A percentile compares a stretch with the other conserved stretches of the same genome.
These are phyloP conservation scores for Fomitopsis serialis DNA, from an alignment of 768 basidiomycete genomes.

Conservation along the genomic window DNA sequence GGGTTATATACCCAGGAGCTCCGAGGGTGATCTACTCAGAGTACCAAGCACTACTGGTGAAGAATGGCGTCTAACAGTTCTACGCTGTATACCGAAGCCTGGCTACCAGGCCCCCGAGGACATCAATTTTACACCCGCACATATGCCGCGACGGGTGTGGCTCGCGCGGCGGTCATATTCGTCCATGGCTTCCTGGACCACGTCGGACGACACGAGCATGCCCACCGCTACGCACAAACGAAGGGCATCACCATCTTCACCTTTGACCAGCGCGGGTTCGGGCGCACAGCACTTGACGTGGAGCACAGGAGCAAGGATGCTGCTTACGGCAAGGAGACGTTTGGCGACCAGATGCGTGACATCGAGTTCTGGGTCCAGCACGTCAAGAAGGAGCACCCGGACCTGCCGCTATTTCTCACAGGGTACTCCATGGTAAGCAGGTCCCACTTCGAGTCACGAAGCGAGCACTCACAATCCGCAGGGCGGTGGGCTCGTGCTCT, in stretches of 20 bases:
- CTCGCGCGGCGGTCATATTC: slow-evolving; percentile 59
- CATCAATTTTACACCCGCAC: slow-evolving; percentile 69
- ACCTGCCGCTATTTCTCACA: slow-evolving; percentile 60
- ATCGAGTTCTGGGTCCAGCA: slow-evolving; percentile 62
- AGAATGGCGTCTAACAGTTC: background rate
- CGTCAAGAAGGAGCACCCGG: slow-evolving; percentile 37
- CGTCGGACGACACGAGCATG: slow-evolving; percentile 60
- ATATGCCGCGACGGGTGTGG: slow-evolving; percentile 38
- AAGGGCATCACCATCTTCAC: slow-evolving; percentile 62
- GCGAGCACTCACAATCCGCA: slow-evolving; percentile 21
- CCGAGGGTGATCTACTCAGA: too few species aligned
- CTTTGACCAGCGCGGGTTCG: slow-evolving; percentile 79
- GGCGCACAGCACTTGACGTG: slow-evolving; percentile 61
- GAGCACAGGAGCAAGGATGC: slow-evolving; percentile 49
- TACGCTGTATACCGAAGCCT: slow-evolving; percentile 38
- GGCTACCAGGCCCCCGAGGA: slow-evolving; percentile 53
- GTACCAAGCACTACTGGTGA: too few species aligned
- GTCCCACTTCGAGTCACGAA: background rate
- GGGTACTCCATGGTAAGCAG: slow-evolving; percentile 71
- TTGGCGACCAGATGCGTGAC: slow-evolving; percentile 59
- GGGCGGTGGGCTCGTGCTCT: slow-evolving; percentile 67
- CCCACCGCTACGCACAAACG: slow-evolving; percentile 49
- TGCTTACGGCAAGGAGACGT: slow-evolving; percentile 60
- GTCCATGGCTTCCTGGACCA: slow-evolving; percentile 80
- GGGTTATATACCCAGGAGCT: too few species aligned